Base-by-base conservation (phyloP, 2,329 filamentous ascomycete species). In the Fusarium napiforme region DNA sequence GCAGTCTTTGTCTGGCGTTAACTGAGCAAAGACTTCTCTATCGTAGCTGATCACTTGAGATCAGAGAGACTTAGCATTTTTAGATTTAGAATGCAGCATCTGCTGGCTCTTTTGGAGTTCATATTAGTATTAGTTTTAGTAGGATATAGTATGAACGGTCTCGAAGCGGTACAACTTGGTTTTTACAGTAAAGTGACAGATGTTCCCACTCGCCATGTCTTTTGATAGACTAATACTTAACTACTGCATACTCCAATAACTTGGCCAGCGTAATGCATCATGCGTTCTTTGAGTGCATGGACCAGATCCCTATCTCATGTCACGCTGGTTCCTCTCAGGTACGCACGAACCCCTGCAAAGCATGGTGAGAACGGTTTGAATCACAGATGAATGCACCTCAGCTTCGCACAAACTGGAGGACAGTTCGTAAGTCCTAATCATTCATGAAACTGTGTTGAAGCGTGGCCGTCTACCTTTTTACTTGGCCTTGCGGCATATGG, bases 1-100 rank as follows among this genome's bases (percentile, higher is more conserved):
- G 62, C 75, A 23, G 75, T 81, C n/a, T 76, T 81, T 60, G 71
- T 79, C 36, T 81, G 77, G 77, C 72, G 68, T 52, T 75, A 66
- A 39, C 23, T 49, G n/a, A 57, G 21, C 19, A n/a, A 26, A 37
- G 42, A n/a, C 23, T n/a, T 58, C 10, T 37, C 19, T 50, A 50
- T 37, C 32, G 18, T n/a, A 21, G 8, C 40, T 58, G 32, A 36
- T 50, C 15, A 37, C 30, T 19, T 50, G 43, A 16, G 15, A 19
- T 50, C 28, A n/a, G 34, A 49, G 16, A 26, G 28, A 28, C 10
- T 50, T 8, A 5, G 19, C 14, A 28, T 26, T 23, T 12, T 12
- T 10, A 37, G 43, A 21, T 32, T 26, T 50, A 36, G 9, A 37
- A 15, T 36, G 19, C 21, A 26, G 16, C 19, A 23, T 21, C 19